Evolutionary conservation across 202 grass and related monocot genomes (phyloP).

Genomic region (Saccharum hybrid): DNA sequence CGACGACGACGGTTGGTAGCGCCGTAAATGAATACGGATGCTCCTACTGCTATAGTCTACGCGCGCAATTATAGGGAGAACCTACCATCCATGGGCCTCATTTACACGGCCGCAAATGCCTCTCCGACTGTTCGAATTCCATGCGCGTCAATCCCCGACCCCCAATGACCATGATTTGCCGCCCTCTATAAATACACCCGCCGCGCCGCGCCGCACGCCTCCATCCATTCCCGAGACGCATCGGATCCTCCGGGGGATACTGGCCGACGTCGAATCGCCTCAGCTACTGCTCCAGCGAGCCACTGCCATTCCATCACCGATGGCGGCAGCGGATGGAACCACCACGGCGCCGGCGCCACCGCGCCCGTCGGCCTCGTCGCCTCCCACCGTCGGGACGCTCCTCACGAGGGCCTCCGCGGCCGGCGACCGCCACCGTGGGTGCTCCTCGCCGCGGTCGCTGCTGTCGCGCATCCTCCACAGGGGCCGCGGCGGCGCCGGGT

Average conservation of each 20-base stretch:
- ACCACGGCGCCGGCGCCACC: neutral
- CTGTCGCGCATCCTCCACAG: slow-evolving; percentile 53
- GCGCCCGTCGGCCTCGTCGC: slow-evolving; percentile 28
- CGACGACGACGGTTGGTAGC: neutral
- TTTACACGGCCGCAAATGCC: slow-evolving; percentile 6
- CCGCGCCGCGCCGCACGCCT: neutral
- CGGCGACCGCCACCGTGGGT: neutral
- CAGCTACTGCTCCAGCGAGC: neutral
- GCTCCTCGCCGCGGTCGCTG: slow-evolving; percentile 43
- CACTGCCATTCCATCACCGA: neutral
- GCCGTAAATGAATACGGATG: slow-evolving; percentile 37
- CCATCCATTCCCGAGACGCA: neutral
- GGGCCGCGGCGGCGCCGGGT: slow-evolving; percentile 1
- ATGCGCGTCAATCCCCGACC: neutral
- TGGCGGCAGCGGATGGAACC: slow-evolving; percentile 41
- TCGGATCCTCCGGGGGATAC: neutral
- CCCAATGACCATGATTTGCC: neutral
- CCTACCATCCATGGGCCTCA: slow-evolving; percentile 35
- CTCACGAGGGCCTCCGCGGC: slow-evolving; percentile 11
- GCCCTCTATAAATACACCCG: slow-evolving; percentile 35
- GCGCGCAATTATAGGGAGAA: slow-evolving; percentile 19
- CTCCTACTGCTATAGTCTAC: neutral
- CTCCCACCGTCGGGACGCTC: slow-evolving; percentile 46
- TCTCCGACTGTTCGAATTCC: slow-evolving; percentile 19
- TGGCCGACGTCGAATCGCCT: neutral